These are phyloP conservation scores for Aspergillus fijiensis DNA, from an alignment of 2,329 filamentous ascomycete species.

Conservation along the genomic window DNA sequence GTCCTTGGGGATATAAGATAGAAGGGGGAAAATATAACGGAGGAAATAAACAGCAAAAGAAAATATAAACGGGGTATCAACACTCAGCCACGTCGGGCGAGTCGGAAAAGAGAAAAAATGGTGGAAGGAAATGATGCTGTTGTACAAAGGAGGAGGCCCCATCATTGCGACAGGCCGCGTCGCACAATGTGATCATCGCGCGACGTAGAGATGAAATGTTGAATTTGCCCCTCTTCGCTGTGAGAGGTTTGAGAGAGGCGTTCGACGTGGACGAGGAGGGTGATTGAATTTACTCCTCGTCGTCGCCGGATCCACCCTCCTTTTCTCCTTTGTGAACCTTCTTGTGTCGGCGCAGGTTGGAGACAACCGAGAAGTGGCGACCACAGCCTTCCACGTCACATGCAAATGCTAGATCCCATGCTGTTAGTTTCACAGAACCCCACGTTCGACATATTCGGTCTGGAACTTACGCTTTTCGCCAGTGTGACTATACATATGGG, in stretches of 20 bases:
- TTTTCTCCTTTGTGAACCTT: constrained; percentile 83
- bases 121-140: constrained; percentile 29
- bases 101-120: constrained; percentile 25
- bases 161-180: constrained; percentile 17
- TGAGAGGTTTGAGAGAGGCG: constrained; percentile 11
- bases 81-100: constrained; percentile 22
- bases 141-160: constrained; percentile 32
- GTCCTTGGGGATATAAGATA: constrained; percentile 20
- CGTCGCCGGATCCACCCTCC: constrained; percentile 40
- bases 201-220: constrained; percentile 10
- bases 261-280: constrained; percentile 12
- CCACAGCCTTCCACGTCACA: constrained; percentile 95
- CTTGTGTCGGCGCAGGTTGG: constrained; percentile 87
- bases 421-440: constrained; percentile 20
- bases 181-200: constrained; percentile 13
- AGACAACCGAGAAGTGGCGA: constrained; percentile 94
- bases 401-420: constrained; percentile 67
- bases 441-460: neutral
- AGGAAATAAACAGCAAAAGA: constrained; percentile 14
- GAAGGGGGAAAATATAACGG: neutral
- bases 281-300: constrained; percentile 37
- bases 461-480: constrained; percentile 90
- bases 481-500: constrained; percentile 98
- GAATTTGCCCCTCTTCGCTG: constrained; percentile 4
- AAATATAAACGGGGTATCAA: constrained; percentile 30